A percentile compares a stretch with the other conserved stretches of the same genome.
Conservation (phyloP, 2,329 filamentous ascomycete species). For the Metarhizium brunneum region DNA sequence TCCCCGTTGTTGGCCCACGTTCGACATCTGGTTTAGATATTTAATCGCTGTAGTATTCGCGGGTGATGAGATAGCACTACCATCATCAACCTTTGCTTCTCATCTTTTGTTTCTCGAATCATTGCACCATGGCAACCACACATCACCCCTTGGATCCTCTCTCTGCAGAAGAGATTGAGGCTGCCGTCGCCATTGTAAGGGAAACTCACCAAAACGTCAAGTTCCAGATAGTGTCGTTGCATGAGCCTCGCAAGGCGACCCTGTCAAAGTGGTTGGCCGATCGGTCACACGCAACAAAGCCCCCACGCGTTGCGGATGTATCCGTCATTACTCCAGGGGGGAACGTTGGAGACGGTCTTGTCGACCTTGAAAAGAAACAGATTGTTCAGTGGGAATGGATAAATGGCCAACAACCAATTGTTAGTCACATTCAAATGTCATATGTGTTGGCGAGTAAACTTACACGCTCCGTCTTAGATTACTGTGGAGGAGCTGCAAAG, state of each 20-base stretch:
- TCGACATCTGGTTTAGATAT: too few relatives aligned
- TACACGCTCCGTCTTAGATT: too few relatives aligned
- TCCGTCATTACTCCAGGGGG: constrained; percentile 70
- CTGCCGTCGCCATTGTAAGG: constrained; percentile 56
- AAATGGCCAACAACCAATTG: constrained; percentile 68
- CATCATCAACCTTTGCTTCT: too few relatives aligned
- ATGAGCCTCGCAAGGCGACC: constrained; percentile 72
- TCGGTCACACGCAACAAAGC: constrained; percentile 46
- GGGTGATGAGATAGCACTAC: too few relatives aligned
- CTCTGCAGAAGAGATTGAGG: constrained; percentile 59
- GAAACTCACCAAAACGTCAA: constrained; percentile 56
- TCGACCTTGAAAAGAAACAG: constrained; percentile 56
- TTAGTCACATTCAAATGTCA: constrained; percentile 15
- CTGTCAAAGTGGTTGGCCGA: constrained; percentile 72
- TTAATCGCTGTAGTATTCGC: too few relatives aligned
- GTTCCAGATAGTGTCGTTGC: constrained; percentile 77
- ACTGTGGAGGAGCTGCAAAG: constrained; percentile 61
- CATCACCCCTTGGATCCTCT: constrained; percentile 72
- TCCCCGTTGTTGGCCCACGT: too few relatives aligned
- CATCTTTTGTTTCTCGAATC: too few relatives aligned
- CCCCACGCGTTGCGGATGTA: constrained; percentile 64
- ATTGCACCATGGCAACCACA: background rate
- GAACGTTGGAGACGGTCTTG: constrained; percentile 70
- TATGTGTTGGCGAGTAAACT: too few relatives aligned
- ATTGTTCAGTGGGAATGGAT: constrained; percentile 64